These are phyloP conservation scores for Lentithecium fluviatile DNA, from an alignment of 495 filamentous ascomycete species.

Conservation along the genomic window DNA sequence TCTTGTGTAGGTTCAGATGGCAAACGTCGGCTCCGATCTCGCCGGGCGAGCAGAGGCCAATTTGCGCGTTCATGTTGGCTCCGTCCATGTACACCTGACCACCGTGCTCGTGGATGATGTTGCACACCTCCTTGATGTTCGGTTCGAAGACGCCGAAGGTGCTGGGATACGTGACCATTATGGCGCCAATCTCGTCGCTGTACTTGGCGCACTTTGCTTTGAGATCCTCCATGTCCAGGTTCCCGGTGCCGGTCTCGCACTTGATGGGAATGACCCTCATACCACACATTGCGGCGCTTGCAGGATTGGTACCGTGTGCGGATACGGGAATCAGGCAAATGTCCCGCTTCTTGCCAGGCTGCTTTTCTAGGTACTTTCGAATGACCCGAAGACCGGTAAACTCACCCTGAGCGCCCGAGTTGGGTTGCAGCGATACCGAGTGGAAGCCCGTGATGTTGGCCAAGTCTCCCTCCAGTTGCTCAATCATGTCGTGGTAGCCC, in stretches of 20 bases:
- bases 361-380: slow-evolving; percentile 75
- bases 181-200: slow-evolving; percentile 80
- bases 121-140: slow-evolving; percentile 78
- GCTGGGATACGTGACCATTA: slow-evolving; percentile 98
- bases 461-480: slow-evolving; percentile 73
- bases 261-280: slow-evolving; percentile 96
- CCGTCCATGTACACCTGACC: slow-evolving; percentile 99
- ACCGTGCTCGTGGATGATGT: slow-evolving; percentile 81
- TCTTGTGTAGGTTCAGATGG: slow-evolving; percentile 98
- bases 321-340: slow-evolving; percentile 96
- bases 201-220: slow-evolving; percentile 86
- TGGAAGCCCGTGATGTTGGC: slow-evolving; percentile 88
- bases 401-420: slow-evolving; percentile 96
- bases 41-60: slow-evolving; percentile 93
- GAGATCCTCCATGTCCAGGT: slow-evolving; percentile 84
- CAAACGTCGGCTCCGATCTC: slow-evolving; percentile 98
- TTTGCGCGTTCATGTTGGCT: slow-evolving; percentile 98
- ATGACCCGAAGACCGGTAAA: slow-evolving; percentile 93
- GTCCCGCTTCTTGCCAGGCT: slow-evolving; percentile 67
- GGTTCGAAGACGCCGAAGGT: slow-evolving; percentile 98
- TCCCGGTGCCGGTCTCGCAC: slow-evolving; percentile 83
- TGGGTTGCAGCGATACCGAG: slow-evolving; percentile 87
- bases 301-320: slow-evolving; percentile 95
- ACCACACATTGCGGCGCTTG: slow-evolving; percentile 94
- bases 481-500: slow-evolving; percentile 70